phyloP scores from a whole-genome alignment of 2,329 filamentous ascomycete genomes.

The Pestalotiopsis sp. region DNA sequence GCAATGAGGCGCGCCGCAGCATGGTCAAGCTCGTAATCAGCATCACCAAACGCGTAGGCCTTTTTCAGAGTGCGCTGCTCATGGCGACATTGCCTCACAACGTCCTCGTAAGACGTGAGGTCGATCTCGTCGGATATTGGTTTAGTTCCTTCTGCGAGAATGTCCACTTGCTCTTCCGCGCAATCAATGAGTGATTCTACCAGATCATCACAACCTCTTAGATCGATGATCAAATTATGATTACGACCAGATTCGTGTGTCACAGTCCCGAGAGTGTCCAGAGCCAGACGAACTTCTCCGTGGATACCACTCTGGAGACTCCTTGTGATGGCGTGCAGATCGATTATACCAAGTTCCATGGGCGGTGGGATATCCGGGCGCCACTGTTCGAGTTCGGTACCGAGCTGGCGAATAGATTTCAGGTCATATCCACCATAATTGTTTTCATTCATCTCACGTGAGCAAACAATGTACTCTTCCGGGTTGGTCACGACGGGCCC shows the following conservation, averaged over 20 bases:
- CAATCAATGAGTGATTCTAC: constrained; percentile 88
- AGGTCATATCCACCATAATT: constrained; percentile 76
- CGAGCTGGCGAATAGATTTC: constrained; percentile 63
- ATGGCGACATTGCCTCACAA: constrained; percentile 74
- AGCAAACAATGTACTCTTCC: constrained; percentile 58
- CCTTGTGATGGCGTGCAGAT: constrained; percentile 86
- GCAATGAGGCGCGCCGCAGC: constrained; percentile 87
- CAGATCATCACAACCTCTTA: constrained; percentile 82
- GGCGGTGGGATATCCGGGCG: constrained; percentile 77
- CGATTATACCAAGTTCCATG: constrained; percentile 81
- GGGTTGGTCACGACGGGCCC: constrained; percentile 44
- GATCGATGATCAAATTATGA: constrained; percentile 65
- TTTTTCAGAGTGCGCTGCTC: constrained; percentile 76
- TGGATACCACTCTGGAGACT: constrained; percentile 89
- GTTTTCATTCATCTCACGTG: constrained; percentile 48
- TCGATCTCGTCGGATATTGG: constrained; percentile 88
- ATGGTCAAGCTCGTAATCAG: constrained; percentile 80
- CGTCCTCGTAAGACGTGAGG: constrained; percentile 84
- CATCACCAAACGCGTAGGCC: constrained; percentile 72
- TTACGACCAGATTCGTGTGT: constrained; percentile 62
- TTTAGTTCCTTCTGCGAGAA: constrained; percentile 80
- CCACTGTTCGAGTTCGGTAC: constrained; percentile 66
- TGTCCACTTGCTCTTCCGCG: constrained; percentile 83
- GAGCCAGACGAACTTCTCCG: constrained; percentile 83
- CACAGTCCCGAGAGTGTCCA: constrained; percentile 79